phyloP scores from a whole-genome alignment of 768 basidiomycete species.

The Coprinopsis strossmayeri region DNA sequence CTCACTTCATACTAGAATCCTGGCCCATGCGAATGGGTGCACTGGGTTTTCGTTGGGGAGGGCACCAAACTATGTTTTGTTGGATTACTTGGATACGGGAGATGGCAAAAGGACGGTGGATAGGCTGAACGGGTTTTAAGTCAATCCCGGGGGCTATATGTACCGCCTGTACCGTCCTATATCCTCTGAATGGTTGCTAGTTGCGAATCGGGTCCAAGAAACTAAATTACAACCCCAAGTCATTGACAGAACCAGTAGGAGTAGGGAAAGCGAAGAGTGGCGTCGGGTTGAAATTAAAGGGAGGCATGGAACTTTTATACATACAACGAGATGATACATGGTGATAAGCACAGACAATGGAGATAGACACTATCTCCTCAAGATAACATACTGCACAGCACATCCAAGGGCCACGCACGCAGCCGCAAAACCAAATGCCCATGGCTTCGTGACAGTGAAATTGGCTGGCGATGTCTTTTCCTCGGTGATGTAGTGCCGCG shows the following conservation, averaged over 20 bases:
- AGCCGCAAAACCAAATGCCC: background rate
- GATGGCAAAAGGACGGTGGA: slow-evolving; percentile 31
- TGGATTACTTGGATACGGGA: slow-evolving; percentile 42
- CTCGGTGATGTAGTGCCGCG: slow-evolving; percentile 35
- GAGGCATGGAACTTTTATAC: no score
- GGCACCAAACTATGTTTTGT: slow-evolving; percentile 40
- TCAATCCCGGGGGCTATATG: no score
- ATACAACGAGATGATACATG: no score
- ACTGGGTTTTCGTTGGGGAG: slow-evolving; percentile 29
- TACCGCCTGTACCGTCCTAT: no score
- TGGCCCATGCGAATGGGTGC: slow-evolving; percentile 37
- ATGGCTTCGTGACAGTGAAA: background rate
- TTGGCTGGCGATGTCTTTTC: background rate
- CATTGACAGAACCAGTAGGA: no score
- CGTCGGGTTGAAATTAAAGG: no score
- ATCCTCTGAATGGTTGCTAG: no score
- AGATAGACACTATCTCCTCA: slow-evolving; percentile 1
- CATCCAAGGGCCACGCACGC: background rate
- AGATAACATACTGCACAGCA: background rate
- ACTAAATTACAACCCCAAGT: no score
- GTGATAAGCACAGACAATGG: no score
- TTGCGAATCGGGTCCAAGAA: no score
- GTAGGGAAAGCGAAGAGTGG: no score
- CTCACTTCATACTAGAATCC: slow-evolving; percentile 17
- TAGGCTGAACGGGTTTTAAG: slow-evolving; percentile 31